Evolutionary conservation across 75 land plant genomes (phyloP).

Genomic region (Sequoia sempervirens): DNA sequence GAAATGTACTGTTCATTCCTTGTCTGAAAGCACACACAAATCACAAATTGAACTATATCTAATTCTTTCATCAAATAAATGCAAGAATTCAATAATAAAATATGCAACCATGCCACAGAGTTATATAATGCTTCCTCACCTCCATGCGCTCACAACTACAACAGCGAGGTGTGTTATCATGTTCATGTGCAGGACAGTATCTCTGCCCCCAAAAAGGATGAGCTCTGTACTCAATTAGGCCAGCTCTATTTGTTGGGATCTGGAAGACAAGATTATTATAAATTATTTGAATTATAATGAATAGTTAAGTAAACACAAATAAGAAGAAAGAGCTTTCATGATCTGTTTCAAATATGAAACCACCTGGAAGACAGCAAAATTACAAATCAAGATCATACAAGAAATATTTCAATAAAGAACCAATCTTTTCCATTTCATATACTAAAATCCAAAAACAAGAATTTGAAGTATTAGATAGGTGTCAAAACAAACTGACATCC

Average conservation of each 20-base stretch:
- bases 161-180: constrained; percentile 44
- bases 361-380: background rate
- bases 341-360: background rate
- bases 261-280: constrained; percentile 7
- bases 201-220: constrained; percentile 58
- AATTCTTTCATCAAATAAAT: background rate
- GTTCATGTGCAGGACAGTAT: constrained; percentile 45
- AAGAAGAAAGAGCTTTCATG: background rate
- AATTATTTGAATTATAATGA: background rate
- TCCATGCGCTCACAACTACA: constrained; percentile 57
- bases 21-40: constrained; percentile 30
- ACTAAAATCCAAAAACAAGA: background rate
- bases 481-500: background rate
- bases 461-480: background rate
- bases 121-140: constrained; percentile 15
- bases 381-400: background rate
- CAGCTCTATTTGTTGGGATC: constrained; percentile 44
- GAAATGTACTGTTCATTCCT: constrained; percentile 50
- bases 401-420: background rate
- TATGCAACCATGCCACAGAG: background rate
- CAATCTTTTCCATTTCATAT: background rate
- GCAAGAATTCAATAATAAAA: background rate
- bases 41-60: background rate
- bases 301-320: background rate
- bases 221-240: constrained; percentile 49